These are phyloP conservation scores for Macrotyloma uniflorum DNA, from an alignment of 306 rosid genomes.

Conservation along the genomic window DNA sequence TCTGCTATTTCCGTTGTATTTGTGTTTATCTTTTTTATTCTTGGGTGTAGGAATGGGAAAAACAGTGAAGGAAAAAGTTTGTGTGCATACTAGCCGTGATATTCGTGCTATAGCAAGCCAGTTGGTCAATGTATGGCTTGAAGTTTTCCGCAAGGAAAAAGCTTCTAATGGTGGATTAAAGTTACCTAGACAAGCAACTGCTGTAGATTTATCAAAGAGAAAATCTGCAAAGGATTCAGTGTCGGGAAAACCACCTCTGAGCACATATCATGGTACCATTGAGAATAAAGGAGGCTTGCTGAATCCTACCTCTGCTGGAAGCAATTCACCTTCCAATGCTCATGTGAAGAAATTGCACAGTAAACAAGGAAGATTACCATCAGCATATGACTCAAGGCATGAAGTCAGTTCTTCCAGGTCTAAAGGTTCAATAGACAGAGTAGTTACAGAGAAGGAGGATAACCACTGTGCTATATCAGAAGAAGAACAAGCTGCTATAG, in stretches of 20 bases:
- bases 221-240: conserved; percentile 67
- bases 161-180: conserved; percentile 82
- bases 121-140: conserved; percentile 97
- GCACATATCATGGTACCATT: conserved; percentile 55
- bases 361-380: conserved; percentile 59
- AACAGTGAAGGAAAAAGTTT: conserved; percentile 97
- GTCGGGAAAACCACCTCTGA: conserved; percentile 85
- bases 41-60: conserved; percentile 85
- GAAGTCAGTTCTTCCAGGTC: conserved; percentile 70
- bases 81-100: conserved; percentile 99
- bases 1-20: conserved; percentile 19
- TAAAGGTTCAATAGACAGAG: conserved; percentile 59
- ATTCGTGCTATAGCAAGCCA: conserved; percentile 99
- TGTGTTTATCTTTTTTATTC: conserved; percentile 39
- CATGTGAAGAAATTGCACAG: conserved; percentile 57
- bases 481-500: conserved; percentile 93
- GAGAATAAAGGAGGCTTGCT: conserved; percentile 65
- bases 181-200: conserved; percentile 65
- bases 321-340: conserved; percentile 53
- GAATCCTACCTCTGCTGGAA: conserved; percentile 59
- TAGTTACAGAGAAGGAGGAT: conserved; percentile 48
- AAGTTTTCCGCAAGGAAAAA: conserved; percentile 94
- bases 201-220: conserved; percentile 70
- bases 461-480: conserved; percentile 58
- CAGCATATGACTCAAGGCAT: conserved; percentile 56